These are phyloP conservation scores for Ophiosphaerella korrae DNA, from an alignment of 2,329 filamentous ascomycete genomes.

Conservation along the genomic window DNA sequence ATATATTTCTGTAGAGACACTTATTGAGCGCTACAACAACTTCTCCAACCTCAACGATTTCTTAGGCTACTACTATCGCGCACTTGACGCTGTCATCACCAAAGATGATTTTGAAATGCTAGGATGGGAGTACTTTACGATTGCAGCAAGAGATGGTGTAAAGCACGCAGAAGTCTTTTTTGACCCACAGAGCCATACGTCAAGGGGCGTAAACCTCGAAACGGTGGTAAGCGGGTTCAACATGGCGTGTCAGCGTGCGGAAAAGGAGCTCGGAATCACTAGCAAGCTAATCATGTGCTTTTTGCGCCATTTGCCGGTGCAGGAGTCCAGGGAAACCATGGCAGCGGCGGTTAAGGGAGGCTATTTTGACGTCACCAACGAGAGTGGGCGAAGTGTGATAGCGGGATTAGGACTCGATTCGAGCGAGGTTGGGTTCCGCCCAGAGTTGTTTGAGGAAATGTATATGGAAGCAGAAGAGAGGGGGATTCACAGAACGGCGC, in stretches of 20 bases:
- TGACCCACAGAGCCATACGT: conserved; percentile 76
- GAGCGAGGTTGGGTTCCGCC: conserved; percentile 55
- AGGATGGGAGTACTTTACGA: conserved; percentile 72
- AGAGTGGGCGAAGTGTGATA: conserved; percentile 59
- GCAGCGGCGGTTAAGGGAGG: conserved; percentile 50
- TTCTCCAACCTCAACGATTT: conserved; percentile 79
- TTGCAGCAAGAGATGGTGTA: conserved; percentile 67
- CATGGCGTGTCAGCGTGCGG: conserved; percentile 64
- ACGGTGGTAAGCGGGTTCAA: conserved; percentile 69
- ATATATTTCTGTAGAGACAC: conserved; percentile 64
- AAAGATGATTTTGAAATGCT: conserved; percentile 73
- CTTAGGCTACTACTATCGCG: conserved; percentile 77
- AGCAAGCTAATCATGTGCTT: conserved; percentile 74
- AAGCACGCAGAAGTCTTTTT: conserved; percentile 80
- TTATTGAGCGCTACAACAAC: conserved; percentile 66
- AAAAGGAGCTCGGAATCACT: conserved; percentile 66
- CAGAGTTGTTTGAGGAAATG: conserved; percentile 63
- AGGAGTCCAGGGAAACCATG: conserved; percentile 52
- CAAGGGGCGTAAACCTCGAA: conserved; percentile 65
- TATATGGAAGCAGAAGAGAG: conserved; percentile 60
- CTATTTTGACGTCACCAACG: conserved; percentile 51
- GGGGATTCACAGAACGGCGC: conserved; percentile 69
- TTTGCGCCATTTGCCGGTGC: conserved; percentile 69
- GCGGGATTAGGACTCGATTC: conserved; percentile 71
- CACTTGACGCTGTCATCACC: conserved; percentile 70